phyloP scores from a whole-genome alignment of 345 rosid species.

The Salix caprea region DNA sequence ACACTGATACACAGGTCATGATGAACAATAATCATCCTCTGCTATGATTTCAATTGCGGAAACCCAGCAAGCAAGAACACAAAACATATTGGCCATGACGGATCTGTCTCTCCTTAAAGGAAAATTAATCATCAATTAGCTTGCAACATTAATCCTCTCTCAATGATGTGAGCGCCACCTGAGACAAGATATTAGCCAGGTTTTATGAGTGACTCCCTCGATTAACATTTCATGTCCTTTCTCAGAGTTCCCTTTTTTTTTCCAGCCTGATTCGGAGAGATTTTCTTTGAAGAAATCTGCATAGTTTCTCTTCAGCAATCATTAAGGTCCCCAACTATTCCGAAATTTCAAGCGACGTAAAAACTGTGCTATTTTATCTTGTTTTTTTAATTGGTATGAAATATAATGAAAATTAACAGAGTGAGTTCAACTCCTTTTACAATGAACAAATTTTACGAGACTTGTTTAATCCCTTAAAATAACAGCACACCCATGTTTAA shows the following conservation, averaged over 20 bases:
- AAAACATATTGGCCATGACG: neutral
- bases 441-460: neutral
- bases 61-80: neutral
- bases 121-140: slow-evolving; percentile 10
- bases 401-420: no score
- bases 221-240: neutral
- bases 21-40: slow-evolving; percentile 22
- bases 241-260: neutral
- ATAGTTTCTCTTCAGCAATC: neutral
- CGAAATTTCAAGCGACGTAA: no score
- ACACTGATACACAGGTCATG: slow-evolving; percentile 8
- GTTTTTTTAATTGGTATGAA: no score
- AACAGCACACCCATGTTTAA: neutral
- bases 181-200: neutral
- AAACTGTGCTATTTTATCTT: accelerated
- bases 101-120: slow-evolving; percentile 7
- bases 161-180: slow-evolving; percentile 10
- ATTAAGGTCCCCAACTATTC: neutral
- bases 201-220: neutral
- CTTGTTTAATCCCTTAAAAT: neutral
- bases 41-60: neutral
- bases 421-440: neutral
- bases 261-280: neutral
- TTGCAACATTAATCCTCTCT: neutral
- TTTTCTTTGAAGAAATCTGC: neutral